Percentiles rank a stretch among this genome's conserved stretches.
phyloP scores from a whole-genome alignment of 768 basidiomycete genomes.

The Termitomyces sp. region DNA sequence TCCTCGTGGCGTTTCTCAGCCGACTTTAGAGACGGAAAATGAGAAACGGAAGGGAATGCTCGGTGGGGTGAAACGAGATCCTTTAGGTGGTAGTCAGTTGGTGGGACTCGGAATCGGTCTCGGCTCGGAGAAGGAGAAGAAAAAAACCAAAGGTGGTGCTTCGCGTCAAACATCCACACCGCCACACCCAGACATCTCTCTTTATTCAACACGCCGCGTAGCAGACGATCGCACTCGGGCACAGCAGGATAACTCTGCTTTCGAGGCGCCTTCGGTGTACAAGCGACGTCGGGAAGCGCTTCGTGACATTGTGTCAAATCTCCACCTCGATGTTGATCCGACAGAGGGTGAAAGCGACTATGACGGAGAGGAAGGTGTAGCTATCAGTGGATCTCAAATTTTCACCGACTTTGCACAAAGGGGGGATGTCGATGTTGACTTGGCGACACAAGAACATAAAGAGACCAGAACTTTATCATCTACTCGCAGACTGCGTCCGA shows the following conservation, averaged over 20 bases:
- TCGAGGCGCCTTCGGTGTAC: constrained; percentile 14
- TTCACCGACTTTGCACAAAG: constrained; percentile 1
- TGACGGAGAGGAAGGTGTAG: constrained; percentile 27
- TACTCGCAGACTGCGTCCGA: constrained; percentile 15
- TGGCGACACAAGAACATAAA: constrained; percentile 6
- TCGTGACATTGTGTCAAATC: constrained; percentile 28
- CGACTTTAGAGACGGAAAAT: constrained; percentile 34
- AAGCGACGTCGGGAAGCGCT: constrained; percentile 28
- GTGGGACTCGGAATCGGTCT: constrained; percentile 11
- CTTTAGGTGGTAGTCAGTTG: not conserved
- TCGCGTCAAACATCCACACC: not conserved
- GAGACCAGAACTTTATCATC: not conserved
- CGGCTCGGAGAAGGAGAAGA: not conserved
- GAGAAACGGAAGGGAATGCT: constrained; percentile 11
- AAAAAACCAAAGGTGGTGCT: not conserved
- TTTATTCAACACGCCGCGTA: not conserved
- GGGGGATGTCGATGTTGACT: constrained; percentile 24
- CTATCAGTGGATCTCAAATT: constrained; percentile 26
- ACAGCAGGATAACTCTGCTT: not conserved
- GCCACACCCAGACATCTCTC: not conserved
- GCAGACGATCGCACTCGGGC: not conserved
- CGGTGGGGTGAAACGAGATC: not conserved
- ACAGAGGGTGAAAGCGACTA: constrained; percentile 24
- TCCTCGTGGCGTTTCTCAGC: constrained; percentile 36
- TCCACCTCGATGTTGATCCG: constrained; percentile 10